Conservation (phyloP, 1,139 yeast genomes). For the Yamadazyma membranifaciens region DNA sequence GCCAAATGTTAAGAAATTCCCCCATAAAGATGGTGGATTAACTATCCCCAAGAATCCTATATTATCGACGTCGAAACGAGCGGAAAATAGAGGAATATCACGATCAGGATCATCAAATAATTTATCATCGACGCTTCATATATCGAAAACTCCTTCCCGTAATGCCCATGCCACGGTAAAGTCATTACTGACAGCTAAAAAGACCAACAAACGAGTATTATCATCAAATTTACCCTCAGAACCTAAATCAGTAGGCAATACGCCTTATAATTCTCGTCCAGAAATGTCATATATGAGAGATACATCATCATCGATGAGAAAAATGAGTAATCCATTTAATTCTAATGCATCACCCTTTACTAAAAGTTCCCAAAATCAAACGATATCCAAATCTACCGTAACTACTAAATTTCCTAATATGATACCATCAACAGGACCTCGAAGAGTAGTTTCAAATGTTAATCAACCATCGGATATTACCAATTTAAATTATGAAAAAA, state of each 20-base stretch:
- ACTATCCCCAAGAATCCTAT: conserved; percentile 15
- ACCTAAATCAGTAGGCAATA: conserved; percentile 8
- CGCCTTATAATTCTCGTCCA: conserved; percentile 6
- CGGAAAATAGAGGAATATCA: conserved; percentile 13
- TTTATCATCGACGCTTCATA: conserved; percentile 3
- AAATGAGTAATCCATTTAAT: conserved; percentile 14
- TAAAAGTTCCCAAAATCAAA: not conserved
- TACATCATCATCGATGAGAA: conserved; percentile 15
- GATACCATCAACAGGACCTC: not conserved
- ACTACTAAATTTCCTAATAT: not conserved
- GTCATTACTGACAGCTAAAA: conserved; percentile 12
- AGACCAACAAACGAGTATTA: conserved; percentile 2
- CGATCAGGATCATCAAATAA: conserved; percentile 11
- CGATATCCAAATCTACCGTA: not conserved
- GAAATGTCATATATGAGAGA: conserved; percentile 17
- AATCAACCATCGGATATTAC: conserved; percentile 14
- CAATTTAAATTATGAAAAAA: conserved; percentile 9
- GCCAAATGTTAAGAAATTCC: not conserved
- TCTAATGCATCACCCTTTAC: not conserved
- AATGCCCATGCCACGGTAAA: conserved; percentile 2
- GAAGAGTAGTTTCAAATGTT: conserved; percentile 6
- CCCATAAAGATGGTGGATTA: conserved; percentile 1
- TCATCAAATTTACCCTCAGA: conserved; percentile 8
- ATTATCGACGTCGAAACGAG: conserved; percentile 16
- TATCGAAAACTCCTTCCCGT: conserved; percentile 13